These are phyloP conservation scores for Lithospermum erythrorhizon DNA, from an alignment of 257 asterid genomes.

Conservation along the genomic window DNA sequence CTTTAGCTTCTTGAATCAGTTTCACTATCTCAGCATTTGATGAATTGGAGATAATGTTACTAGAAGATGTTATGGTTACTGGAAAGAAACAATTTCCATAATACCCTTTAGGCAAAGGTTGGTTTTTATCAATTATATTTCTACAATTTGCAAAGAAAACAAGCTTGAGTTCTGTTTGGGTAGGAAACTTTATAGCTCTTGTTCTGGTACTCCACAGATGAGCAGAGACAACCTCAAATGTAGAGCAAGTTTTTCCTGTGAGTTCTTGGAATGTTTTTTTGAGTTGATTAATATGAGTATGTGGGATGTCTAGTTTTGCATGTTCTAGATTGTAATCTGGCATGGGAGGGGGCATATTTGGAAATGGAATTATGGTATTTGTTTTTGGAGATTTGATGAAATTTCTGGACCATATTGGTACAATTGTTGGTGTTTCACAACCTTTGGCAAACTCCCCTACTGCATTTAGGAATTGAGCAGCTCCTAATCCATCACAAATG, in stretches of 20 bases:
- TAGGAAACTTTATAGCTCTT: conserved; percentile 16
- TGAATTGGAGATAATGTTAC: conserved; percentile 9
- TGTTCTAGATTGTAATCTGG: conserved; percentile 31
- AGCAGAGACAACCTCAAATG: conserved; percentile 38
- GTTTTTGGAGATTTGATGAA: conserved; percentile 17
- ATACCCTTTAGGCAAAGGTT: conserved; percentile 30
- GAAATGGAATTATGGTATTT: conserved; percentile 2
- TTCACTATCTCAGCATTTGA: conserved; percentile 26
- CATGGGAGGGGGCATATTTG: conserved; percentile 11
- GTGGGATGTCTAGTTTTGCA: conserved; percentile 23
- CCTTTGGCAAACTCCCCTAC: conserved; percentile 46
- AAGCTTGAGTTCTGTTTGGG: conserved; percentile 18
- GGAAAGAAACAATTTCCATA: conserved; percentile 54
- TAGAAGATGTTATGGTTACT: conserved; percentile 19
- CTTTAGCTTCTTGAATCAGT: conserved; percentile 35
- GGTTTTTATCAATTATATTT: conserved; percentile 6
- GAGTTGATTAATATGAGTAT: conserved; percentile 21
- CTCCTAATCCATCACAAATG: conserved; percentile 46
- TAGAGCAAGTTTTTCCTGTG: conserved; percentile 22
- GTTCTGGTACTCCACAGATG: conserved; percentile 32
- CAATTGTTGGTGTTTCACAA: conserved; percentile 15
- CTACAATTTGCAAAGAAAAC: conserved; percentile 49
- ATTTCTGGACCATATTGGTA: conserved; percentile 37
- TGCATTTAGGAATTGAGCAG: conserved; percentile 52
- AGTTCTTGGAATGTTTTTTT: conserved; percentile 22